Percentiles rank a stretch among this genome's conserved stretches.
Conservation (phyloP, 2,329 filamentous ascomycete genomes). For the Neofusicoccum umdonicola region DNA sequence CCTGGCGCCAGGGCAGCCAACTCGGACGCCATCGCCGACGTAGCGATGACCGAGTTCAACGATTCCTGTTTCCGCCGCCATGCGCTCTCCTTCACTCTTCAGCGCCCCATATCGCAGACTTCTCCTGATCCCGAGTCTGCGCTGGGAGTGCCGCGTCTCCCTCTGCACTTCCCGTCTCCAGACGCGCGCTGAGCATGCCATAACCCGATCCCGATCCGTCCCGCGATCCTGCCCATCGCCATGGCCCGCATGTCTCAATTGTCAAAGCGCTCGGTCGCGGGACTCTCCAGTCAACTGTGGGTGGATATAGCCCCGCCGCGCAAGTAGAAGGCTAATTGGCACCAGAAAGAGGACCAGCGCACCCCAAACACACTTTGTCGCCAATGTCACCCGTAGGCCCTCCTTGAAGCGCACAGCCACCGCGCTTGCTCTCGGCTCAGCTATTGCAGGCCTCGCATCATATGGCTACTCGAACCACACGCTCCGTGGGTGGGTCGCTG, state of each 20-base stretch:
- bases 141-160: not conserved
- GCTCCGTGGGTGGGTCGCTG: not conserved
- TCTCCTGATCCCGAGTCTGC: not conserved
- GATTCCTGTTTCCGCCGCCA: slow-evolving; percentile 7
- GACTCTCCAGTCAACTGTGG: not conserved
- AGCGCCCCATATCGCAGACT: not conserved
- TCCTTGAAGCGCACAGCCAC: slow-evolving; percentile 1
- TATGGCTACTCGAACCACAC: not conserved
- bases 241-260: slow-evolving; percentile 13
- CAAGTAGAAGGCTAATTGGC: not conserved
- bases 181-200: not conserved
- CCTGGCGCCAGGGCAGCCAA: not conserved
- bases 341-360: not conserved
- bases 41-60: slow-evolving; percentile 13
- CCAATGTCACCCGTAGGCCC: not conserved
- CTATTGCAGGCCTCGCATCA: slow-evolving; percentile 2
- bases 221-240: not conserved
- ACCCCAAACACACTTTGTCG: not conserved
- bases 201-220: slow-evolving; percentile 6
- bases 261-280: slow-evolving; percentile 8
- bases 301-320: not conserved
- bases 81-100: not conserved
- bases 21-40: not conserved
- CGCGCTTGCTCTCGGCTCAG: slow-evolving; percentile 10
- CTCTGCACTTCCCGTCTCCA: not conserved